Percentiles rank a stretch among this genome's conserved stretches.
Conservation (phyloP, 2,329 filamentous ascomycete genomes). For the Rhytidhysteron rufulum region DNA sequence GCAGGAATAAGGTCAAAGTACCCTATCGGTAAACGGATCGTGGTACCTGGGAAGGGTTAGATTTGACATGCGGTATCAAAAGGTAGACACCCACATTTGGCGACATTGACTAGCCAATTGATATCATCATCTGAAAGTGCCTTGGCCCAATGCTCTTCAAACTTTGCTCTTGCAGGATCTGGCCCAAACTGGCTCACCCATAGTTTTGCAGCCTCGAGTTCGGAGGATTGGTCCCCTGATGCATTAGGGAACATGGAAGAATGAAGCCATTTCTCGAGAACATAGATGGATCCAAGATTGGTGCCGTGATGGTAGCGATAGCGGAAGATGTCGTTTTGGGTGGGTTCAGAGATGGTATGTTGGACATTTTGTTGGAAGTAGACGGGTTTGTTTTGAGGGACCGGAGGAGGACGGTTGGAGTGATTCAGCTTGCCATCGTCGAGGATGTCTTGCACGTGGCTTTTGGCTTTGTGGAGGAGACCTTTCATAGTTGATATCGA, state of each 20-base stretch:
- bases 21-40: constrained; percentile 58
- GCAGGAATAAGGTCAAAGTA: constrained; percentile 54
- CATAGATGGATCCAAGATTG: constrained; percentile 57
- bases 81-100: constrained; percentile 38
- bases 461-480: constrained; percentile 1
- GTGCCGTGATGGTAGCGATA: constrained; percentile 59
- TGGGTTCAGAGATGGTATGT: constrained; percentile 35
- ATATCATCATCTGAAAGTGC: constrained; percentile 51
- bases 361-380: constrained; percentile 2
- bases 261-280: constrained; percentile 58
- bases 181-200: constrained; percentile 47
- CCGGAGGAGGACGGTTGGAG: background rate
- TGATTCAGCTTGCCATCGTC: background rate
- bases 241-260: constrained; percentile 47
- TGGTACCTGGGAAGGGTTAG: constrained; percentile 35
- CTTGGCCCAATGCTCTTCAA: constrained; percentile 52
- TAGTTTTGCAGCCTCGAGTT: constrained; percentile 50
- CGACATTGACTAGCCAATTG: constrained; percentile 49
- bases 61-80: background rate
- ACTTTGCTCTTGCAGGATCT: constrained; percentile 46
- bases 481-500: constrained; percentile 1
- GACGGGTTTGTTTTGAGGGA: background rate
- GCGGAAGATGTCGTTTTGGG: constrained; percentile 42
- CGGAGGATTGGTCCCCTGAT: constrained; percentile 41
- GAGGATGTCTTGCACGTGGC: background rate